Base-by-base conservation (phyloP, 495 filamentous ascomycete species). In the Hypomontagnella submonticulosa region DNA sequence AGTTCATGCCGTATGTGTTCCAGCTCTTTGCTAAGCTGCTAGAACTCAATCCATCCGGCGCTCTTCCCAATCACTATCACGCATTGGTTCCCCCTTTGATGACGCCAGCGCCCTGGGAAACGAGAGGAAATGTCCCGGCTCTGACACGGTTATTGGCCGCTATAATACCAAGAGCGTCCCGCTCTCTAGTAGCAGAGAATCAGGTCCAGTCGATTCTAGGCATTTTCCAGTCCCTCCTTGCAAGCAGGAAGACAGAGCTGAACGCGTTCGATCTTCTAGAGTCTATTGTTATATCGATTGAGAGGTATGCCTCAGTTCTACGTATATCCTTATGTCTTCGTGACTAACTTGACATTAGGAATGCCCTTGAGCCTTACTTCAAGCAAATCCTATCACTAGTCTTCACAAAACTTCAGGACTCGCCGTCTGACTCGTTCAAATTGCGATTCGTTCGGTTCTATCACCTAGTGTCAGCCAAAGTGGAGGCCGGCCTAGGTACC, bases 1-100 rank as follows among this genome's bases (percentile, higher is more conserved):
- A 99, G 78, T 99, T 98, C 75, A 88, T 90, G 65, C 96, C 95
- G 9, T 99, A 97, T 67, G 88, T 98, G 40, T 97, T 99, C 81
- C 96, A 98, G 76, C 85, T 99, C 23, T 91, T 97, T 56, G 89
- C 92, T 3, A 89, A 92, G 15, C 85, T 98, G 33, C 85, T 98
- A 2, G 93, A 97, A 77, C 83, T 89, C 23, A 91, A 93, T 64
- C 87, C 91, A 2, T 81, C 90, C 4, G 88, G 82, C 5, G 81
- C 87, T 11, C 80, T 98, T 12, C 87, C 93, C 0, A 83, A 86
- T 6, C 88, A 88, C 65, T 97, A 93, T 77, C 86, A 91, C 68
- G 81, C 84, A 7, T 78, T 99, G 33, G 84, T 97, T 43, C 78
- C 81, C 1, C 87, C 89, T 12, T 84, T 97, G 51, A 85, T 98